Evolutionary conservation across 2,329 filamentous ascomycete species (phyloP).

Genomic region (Hysterium pulicare): DNA sequence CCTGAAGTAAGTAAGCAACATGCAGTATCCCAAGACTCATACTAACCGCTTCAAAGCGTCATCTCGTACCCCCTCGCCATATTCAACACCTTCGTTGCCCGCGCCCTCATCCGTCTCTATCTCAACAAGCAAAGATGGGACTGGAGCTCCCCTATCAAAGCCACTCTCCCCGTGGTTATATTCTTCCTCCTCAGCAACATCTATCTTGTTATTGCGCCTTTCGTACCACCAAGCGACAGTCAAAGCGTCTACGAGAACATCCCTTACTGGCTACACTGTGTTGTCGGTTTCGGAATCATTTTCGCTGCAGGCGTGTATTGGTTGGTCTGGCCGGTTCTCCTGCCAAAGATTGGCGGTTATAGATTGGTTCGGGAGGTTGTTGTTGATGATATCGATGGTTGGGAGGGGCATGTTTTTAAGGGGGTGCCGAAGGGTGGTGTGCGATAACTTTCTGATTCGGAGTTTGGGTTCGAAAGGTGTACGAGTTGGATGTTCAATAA

Average conservation of each 20-base stretch:
- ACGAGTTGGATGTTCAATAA: too few species aligned
- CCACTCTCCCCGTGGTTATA: conserved; percentile 48
- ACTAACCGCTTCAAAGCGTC: conserved; percentile 41
- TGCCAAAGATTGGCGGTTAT: conserved; percentile 44
- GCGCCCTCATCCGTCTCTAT: conserved; percentile 47
- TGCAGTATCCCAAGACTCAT: conserved; percentile 4
- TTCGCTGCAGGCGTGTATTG: conserved; percentile 51
- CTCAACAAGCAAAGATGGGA: conserved; percentile 37
- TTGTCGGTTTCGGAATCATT: conserved; percentile 52
- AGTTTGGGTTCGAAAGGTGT: too few species aligned
- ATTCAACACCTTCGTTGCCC: conserved; percentile 51
- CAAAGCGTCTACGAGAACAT: conserved; percentile 52
- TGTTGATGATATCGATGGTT: conserved; percentile 34
- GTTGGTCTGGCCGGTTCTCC: conserved; percentile 48
- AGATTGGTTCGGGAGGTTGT: conserved; percentile 34
- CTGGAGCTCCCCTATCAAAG: conserved; percentile 50
- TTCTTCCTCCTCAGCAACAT: conserved; percentile 54
- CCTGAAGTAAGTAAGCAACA: conserved; percentile 35
- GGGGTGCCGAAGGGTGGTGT: conserved; percentile 12
- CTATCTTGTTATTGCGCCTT: conserved; percentile 52
- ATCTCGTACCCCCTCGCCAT: conserved; percentile 64
- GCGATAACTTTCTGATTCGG: too few species aligned
- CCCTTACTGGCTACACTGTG: conserved; percentile 53
- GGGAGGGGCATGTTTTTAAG: conserved; percentile 39
- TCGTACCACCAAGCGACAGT: conserved; percentile 47